phyloP scores from a whole-genome alignment of 441 rosid species.

The Omphalea diandra region DNA sequence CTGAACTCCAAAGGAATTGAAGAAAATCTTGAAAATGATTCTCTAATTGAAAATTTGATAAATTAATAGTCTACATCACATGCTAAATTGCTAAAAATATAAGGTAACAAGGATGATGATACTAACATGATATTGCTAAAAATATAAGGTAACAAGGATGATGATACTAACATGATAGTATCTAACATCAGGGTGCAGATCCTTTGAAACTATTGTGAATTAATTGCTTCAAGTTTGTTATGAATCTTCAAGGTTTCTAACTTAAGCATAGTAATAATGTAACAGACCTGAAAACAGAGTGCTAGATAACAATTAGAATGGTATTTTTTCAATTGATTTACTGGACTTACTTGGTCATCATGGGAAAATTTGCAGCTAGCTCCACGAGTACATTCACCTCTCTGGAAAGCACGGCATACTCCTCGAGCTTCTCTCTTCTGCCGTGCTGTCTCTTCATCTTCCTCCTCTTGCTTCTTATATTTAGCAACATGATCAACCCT shows the following conservation, averaged over 20 bases:
- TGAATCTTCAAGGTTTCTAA: neutral
- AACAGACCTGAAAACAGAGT: neutral
- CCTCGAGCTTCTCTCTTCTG: conserved; percentile 88
- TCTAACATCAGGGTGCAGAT: neutral
- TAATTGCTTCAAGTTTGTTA: conserved; percentile 4
- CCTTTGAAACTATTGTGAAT: neutral
- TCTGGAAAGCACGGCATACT: conserved; percentile 88
- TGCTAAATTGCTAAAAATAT: neutral
- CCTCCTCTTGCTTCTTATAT: conserved; percentile 80
- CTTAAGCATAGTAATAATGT: neutral
- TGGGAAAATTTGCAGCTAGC: conserved; percentile 91
- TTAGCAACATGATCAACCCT: conserved; percentile 73
- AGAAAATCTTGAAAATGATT: neutral
- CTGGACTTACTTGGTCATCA: conserved; percentile 64
- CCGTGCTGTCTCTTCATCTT: conserved; percentile 68
- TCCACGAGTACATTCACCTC: conserved; percentile 86
- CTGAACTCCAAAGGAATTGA: neutral
- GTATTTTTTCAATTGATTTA: neutral
- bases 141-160: neutral
- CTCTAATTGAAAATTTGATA: too few species aligned
- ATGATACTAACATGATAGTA: neutral
- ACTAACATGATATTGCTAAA: neutral
- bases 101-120: too few species aligned
- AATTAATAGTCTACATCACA: too few species aligned
- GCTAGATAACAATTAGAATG: neutral